Conservation (phyloP, 768 basidiomycete species). For the Kondoa malvinella region DNA sequence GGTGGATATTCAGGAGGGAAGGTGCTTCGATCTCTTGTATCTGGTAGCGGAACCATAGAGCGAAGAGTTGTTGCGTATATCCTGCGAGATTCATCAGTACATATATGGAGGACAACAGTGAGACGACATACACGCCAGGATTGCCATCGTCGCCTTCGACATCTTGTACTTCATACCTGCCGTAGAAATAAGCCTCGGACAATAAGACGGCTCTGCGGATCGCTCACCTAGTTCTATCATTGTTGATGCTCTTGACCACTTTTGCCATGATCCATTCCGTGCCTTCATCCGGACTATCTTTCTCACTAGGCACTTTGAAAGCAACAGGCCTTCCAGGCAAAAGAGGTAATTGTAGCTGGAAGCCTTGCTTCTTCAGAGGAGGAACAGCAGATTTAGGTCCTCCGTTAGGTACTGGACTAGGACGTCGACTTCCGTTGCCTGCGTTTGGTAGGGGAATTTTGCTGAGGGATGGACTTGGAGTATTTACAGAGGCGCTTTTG, state of each 20-base stretch:
- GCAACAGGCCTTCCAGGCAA: constrained; percentile 32
- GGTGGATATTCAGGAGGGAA: constrained; percentile 31
- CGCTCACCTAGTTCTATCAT: constrained; percentile 31
- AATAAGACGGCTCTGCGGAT: too few species aligned
- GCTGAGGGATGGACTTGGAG: neutral
- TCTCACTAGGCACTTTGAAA: constrained; percentile 29
- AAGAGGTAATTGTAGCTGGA: constrained; percentile 31
- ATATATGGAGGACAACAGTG: neutral
- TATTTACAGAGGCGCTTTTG: neutral
- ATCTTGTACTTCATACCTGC: constrained; percentile 34
- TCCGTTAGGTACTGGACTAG: neutral
- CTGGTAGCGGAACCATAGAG: constrained; percentile 34
- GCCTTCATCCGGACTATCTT: constrained; percentile 3
- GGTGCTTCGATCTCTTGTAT: constrained; percentile 27
- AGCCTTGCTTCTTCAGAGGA: neutral
- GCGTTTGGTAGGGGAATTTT: neutral
- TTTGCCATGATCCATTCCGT: constrained; percentile 34
- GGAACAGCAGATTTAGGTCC: neutral
- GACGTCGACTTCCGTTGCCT: neutral
- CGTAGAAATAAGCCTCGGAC: too few species aligned
- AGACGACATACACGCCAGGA: neutral
- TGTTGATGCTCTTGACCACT: constrained; percentile 28
- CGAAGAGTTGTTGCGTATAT: constrained; percentile 33
- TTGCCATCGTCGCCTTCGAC: constrained; percentile 29
- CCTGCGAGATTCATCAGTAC: constrained; percentile 20